Evolutionary conservation across 768 basidiomycete species (phyloP), one percentile per base, ranked within the genome.

Genomic region (Myochromella boudieri): DNA sequence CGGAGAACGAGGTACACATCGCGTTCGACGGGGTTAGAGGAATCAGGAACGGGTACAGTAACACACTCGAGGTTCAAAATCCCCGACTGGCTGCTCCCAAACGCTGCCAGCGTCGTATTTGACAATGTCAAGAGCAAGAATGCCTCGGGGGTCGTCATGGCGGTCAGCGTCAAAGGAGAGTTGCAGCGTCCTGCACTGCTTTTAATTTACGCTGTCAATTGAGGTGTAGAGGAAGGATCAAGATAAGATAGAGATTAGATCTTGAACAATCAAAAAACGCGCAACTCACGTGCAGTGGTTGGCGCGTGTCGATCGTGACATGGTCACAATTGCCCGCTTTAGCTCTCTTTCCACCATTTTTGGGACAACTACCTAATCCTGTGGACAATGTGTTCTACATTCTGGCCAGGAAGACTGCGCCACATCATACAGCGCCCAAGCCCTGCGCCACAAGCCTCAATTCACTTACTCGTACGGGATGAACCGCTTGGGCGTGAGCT

Each of bases 1-100:
- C 75, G 74, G 36, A 88, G 60, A 17, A 89, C 80, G 43, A 90
- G 80, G 63, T 81, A 88, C 43, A 85, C 76, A 53, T 84, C 81
- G 37, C 75, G 72, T 25, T 79, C 73, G 6, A 66, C 42, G 17
- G 66, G 44, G 28, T 52, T 47, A 17, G 60, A 46, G 15, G 62
- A 54, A n/a, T 66, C 59, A 21, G 66, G 69, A 44, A 67, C 58
- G 21, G 69, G 59, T 44, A 80, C 54, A 11, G 83, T 82, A 25
- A 88, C 76, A 59, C 84, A 87, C 62, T 87, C 78, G 38, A 88
- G 69, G 21, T 70, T 70, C 47, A 82, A 72, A 14, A 56, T 49
- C 20, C 84, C 84, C 8, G 65, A 63, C 27, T 76, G 65, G 42
- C 54, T 59, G 15, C 37, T 47, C 10, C 61, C 65, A 2, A 61